Base-by-base conservation (phyloP, 345 rosid genomes). In the Populus alba region DNA sequence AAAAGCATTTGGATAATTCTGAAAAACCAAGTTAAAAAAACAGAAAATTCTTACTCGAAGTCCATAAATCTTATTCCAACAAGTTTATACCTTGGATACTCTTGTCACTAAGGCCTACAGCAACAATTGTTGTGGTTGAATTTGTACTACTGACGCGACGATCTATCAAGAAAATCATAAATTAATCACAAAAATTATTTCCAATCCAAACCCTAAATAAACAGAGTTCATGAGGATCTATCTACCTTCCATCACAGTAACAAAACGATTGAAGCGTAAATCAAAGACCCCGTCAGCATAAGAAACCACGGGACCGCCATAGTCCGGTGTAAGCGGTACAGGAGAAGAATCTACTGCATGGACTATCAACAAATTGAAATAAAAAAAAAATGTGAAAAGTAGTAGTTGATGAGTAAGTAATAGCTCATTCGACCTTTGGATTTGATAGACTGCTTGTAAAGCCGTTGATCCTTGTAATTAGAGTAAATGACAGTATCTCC, bases 231-330 rank as follows among this genome's bases (percentile, higher is more conserved):
- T 6, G 71, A 80, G 20, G 1, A 16, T 38, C 66, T 85, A 93
- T 43, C 66, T 85, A 93, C 99, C 98, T 94, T 95, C 99, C 84
- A 87, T 94, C 71, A 95, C 94, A 74, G 91, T 87, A 43, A 95
- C 72, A 74, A 85, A 94, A 66, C 94, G 91, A 72, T 82, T 77
- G 82, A 94, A 86, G 41, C 89, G 90, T 25, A 81, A 20, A 83
- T 95, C 97, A 83, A 91, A 91, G 41, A 93, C 89, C 70, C 98
- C 99, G 81, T 95, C 99, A 43, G 98, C 98, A 83, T 87, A 95
- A 83, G 90, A 82, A 12, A 89, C 87, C 38, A 81, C 77, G 8
- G 92, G 91, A 55, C 81, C 87, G 20, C 97, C 97, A 78, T 88
- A 90, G 82, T 95, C 95, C 0, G 91, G 97, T n/a, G 99, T 92